These are phyloP conservation scores for Carex myosuroides DNA, from an alignment of 176 grass and related monocot species.

Conservation along the genomic window DNA sequence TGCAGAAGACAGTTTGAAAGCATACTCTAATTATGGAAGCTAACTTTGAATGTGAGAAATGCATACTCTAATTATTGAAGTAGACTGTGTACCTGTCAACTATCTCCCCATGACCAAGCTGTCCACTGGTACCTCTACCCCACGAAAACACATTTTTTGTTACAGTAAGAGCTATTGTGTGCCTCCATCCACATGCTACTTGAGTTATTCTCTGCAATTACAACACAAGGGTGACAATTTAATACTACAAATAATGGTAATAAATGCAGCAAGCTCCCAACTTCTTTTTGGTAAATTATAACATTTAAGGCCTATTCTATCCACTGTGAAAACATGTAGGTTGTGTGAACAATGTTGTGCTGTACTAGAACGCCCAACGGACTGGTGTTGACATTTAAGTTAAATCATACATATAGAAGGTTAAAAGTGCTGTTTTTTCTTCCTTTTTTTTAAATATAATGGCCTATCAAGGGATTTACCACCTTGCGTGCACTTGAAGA, in stretches of 20 bases:
- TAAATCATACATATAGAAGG: neutral
- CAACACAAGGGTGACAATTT: neutral
- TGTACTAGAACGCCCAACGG: neutral
- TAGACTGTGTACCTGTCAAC: constrained; percentile 37
- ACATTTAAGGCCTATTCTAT: neutral
- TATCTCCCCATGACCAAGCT: constrained; percentile 79
- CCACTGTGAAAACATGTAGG: neutral
- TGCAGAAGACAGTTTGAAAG: constrained; percentile 1
- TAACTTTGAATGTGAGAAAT: neutral
- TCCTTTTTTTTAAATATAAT: too few species aligned
- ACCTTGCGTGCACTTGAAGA: neutral
- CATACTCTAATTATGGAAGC: neutral
- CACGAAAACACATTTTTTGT: constrained; percentile 67
- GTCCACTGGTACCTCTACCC: constrained; percentile 69
- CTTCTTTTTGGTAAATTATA: neutral
- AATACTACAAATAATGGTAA: neutral
- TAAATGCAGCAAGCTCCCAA: neutral
- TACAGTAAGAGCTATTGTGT: constrained; percentile 62
- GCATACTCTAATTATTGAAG: neutral
- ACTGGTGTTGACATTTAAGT: neutral
- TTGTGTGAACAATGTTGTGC: neutral
- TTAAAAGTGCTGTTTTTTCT: neutral
- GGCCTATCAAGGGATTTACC: neutral
- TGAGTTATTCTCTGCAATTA: constrained; percentile 47
- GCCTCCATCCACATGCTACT: constrained; percentile 77